phyloP scores from a whole-genome alignment of 768 basidiomycete species.

The Guyanaporus albipodus region DNA sequence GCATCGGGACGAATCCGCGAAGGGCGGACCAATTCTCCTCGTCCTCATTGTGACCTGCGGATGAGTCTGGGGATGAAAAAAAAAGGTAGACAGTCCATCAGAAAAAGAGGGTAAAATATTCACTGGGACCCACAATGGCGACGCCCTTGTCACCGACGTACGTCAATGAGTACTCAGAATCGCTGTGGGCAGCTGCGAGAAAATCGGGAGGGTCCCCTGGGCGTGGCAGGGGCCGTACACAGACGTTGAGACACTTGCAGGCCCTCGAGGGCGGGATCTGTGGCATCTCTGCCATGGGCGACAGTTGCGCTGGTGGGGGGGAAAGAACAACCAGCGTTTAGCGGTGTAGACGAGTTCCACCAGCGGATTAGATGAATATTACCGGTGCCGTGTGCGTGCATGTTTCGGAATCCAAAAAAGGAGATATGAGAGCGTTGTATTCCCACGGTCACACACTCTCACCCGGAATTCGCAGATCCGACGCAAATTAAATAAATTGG shows the following conservation, averaged over 20 bases:
- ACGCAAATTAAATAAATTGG: conserved; percentile 1
- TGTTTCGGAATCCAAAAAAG: conserved; percentile 25
- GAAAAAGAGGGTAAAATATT: background rate
- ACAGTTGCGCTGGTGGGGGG: conserved; percentile 15
- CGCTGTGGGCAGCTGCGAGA: conserved; percentile 24
- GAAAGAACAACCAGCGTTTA: conserved; percentile 25
- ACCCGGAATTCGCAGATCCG: background rate
- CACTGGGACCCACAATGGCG: conserved; percentile 46
- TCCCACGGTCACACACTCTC: conserved; percentile 22
- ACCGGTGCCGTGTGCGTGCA: conserved; percentile 28
- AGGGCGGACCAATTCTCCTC: conserved; percentile 42
- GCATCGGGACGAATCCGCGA: conserved; percentile 44
- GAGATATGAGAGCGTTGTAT: conserved; percentile 13
- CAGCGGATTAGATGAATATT: conserved; percentile 32
- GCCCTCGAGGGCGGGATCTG: conserved; percentile 36
- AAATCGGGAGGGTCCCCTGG: conserved; percentile 32
- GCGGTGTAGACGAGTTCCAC: conserved; percentile 15
- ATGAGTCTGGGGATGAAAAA: conserved; percentile 46
- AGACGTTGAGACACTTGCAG: conserved; percentile 72
- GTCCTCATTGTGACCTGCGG: conserved; percentile 68
- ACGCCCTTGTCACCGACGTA: conserved; percentile 69
- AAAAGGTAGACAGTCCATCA: conserved; percentile 5
- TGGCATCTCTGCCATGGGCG: conserved; percentile 22
- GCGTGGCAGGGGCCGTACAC: conserved; percentile 40
- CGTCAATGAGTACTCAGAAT: conserved; percentile 46